A percentile compares a stretch with the other conserved stretches of the same genome.
These are phyloP conservation scores for Chrysophaeum taylorii DNA, from an alignment of 352 stramenopile genomes.

Conservation along the genomic window DNA sequence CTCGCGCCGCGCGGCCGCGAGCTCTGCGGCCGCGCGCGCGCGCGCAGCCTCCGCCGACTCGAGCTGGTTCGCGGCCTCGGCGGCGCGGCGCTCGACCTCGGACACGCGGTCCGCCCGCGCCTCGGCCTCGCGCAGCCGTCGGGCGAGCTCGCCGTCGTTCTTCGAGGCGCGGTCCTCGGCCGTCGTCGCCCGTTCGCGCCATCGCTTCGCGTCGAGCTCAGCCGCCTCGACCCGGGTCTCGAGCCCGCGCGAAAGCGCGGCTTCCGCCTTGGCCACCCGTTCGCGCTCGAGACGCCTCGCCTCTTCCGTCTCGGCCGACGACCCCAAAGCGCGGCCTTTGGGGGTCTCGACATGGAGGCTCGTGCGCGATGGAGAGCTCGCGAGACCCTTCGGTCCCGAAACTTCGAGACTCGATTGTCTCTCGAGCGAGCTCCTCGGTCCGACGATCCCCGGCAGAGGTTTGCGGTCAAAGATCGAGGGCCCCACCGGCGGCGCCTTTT, in stretches of 20 bases:
- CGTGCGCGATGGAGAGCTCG: too few relatives aligned
- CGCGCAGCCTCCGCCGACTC: neutral
- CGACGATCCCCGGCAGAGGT: conserved; percentile 10
- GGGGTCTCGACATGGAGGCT: too few relatives aligned
- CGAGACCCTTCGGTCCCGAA: too few relatives aligned
- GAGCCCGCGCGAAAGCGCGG: too few relatives aligned
- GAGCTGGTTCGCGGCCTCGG: neutral
- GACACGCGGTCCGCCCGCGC: neutral
- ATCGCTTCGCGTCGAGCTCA: neutral
- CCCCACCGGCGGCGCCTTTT: neutral
- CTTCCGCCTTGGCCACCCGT: too few relatives aligned
- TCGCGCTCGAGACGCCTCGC: too few relatives aligned
- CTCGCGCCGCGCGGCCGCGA: neutral
- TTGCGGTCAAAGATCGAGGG: conserved; percentile 17
- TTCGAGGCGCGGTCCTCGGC: neutral
- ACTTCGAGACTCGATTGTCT: too few relatives aligned
- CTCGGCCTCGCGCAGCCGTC: neutral
- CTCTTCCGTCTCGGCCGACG: too few relatives aligned
- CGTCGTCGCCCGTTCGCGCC: neutral
- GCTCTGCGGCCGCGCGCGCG: neutral
- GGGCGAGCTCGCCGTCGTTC: neutral
- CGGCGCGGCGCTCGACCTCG: neutral
- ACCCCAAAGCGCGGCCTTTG: too few relatives aligned
- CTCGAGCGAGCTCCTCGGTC: neutral
- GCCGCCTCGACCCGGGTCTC: neutral